Percentiles rank a stretch among this genome's conserved stretches.
phyloP scores from a whole-genome alignment of 108 stramenopile species.

The Pseudonitzschia multiseries region DNA sequence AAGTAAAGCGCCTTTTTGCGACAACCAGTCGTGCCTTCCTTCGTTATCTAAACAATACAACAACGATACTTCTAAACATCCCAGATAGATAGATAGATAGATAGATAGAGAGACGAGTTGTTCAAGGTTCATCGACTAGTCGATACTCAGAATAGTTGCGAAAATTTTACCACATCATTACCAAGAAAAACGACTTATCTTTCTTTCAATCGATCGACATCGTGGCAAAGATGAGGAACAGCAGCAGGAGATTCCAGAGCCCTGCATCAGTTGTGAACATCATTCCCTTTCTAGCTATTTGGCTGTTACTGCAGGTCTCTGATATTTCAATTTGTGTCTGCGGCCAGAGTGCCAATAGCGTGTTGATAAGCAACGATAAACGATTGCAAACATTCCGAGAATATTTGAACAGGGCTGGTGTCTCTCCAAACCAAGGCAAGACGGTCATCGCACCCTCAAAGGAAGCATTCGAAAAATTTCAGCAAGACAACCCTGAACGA shows the following conservation, averaged over 20 bases:
- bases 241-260: neutral
- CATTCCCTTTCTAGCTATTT: neutral
- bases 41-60: too few species aligned
- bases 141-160: too few species aligned
- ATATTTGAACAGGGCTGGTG: slow-evolving; percentile 24
- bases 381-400: slow-evolving; percentile 27
- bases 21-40: too few species aligned
- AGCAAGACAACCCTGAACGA: slow-evolving; percentile 15
- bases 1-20: too few species aligned
- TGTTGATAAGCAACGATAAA: slow-evolving; percentile 8
- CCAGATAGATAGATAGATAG: too few species aligned
- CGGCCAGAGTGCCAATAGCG: neutral
- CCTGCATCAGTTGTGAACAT: neutral
- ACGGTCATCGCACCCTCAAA: slow-evolving; percentile 47
- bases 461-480: slow-evolving; percentile 40
- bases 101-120: too few species aligned
- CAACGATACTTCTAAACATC: too few species aligned
- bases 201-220: neutral
- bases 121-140: too few species aligned
- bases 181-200: too few species aligned
- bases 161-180: too few species aligned
- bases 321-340: neutral
- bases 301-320: slow-evolving; percentile 2
- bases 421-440: slow-evolving; percentile 30
- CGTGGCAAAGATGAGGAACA: neutral